A percentile compares a stretch with the other conserved stretches of the same genome.
These are phyloP conservation scores for Blastobotrys buckinghamii DNA, from an alignment of 1,139 yeast species.

Conservation along the genomic window DNA sequence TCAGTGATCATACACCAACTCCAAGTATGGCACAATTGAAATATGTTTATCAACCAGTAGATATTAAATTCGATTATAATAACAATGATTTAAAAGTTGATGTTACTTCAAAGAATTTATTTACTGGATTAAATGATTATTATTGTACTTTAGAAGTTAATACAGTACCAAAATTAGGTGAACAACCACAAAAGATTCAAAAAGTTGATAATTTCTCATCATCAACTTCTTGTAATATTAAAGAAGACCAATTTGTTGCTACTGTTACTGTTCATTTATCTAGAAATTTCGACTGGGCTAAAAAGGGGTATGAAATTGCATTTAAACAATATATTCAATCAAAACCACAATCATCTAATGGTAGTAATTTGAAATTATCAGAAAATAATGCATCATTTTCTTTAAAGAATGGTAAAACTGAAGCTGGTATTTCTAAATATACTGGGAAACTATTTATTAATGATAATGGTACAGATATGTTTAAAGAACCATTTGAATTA, in stretches of 20 bases:
- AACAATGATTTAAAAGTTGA: background rate
- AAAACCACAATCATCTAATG: background rate
- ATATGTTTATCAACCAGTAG: conserved; percentile 33
- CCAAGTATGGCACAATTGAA: conserved; percentile 34
- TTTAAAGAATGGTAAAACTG: background rate
- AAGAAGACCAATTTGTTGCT: background rate
- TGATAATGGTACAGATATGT: conserved; percentile 4
- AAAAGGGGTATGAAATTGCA: conserved; percentile 28
- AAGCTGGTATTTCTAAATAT: conserved; percentile 3
- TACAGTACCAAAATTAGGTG: background rate
- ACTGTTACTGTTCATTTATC: conserved; percentile 8
- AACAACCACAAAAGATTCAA: background rate
- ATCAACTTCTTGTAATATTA: background rate
- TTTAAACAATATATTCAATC: conserved; percentile 26
- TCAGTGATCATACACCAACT: conserved; percentile 33
- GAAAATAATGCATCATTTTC: background rate
- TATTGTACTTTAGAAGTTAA: conserved; percentile 5
- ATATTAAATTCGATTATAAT: background rate
- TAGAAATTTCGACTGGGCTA: conserved; percentile 21
- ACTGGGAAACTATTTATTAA: conserved; percentile 8
- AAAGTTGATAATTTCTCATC: background rate
- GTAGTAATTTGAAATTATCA: background rate
- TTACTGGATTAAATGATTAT: conserved; percentile 12
- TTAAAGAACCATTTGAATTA: conserved; percentile 10
- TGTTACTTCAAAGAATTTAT: conserved; percentile 11